Evolutionary conservation across 75 land plant species (phyloP), one percentile per base, ranked within the genome.

Genomic region (Azolla pinnata): DNA sequence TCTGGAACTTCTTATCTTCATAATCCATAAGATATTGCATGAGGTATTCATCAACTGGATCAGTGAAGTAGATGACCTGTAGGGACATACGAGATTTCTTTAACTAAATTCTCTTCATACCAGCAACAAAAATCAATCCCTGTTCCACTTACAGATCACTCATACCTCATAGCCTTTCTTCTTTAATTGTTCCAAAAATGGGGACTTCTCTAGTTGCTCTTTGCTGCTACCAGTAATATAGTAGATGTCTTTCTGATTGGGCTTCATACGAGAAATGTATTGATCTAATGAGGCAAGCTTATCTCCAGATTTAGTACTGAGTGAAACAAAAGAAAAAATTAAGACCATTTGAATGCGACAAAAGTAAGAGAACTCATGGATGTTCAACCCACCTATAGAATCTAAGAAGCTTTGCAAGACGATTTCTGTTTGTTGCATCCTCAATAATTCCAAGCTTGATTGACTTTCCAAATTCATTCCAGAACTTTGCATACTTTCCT

Each of bases 401-500:
- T 71, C 98, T 68, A 2, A 93, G 75, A 32, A 93, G 90, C 63
- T 93, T 93, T 20, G 98, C 96, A 60, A 93, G 83, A 21, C 98
- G 84, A 52, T 75, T 77, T 33, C 98, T 76, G 67, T 93, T 93
- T 7, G 89, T 63, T 67, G 98, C 96, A 81, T 93, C 98, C 62
- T 93, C 98, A 74, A 93, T 75, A 46, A 93, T 89, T 21, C 98
- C 98, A 61, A 93, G 85, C 59, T 93, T 93, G 29, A 93, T 81
- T 2, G 96, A 86, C 56, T 93, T 93, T 25, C 96, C 96, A 79
- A 89, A 93, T 60, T 93, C 90, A 44, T 85, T 93, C 98, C 98
- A 93, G 71, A 93, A 93, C n/a, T 79, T 79, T 5, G 85, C 66
- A 61, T 93, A 93, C 57, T 83, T 76, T 23, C 98, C 98, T 46